phyloP scores from a whole-genome alignment of 2,329 filamentous ascomycete genomes.

The Diaporthe sp. region DNA sequence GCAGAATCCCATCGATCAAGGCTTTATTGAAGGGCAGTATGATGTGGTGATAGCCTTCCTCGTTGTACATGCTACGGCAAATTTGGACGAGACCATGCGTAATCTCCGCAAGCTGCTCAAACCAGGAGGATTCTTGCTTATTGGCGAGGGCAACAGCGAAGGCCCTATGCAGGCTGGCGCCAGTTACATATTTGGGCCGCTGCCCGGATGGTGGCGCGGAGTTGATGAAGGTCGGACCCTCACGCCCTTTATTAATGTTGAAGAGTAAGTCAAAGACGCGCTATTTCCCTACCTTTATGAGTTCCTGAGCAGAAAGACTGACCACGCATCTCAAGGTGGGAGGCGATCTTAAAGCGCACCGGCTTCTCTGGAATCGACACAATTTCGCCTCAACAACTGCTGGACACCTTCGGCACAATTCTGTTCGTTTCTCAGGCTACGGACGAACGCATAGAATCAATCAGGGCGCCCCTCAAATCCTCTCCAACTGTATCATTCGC shows the following conservation, averaged over 20 bases:
- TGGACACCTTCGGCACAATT: background rate
- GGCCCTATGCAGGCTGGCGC: background rate
- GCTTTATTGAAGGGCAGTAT: slow-evolving; percentile 45
- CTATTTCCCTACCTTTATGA: too few relatives aligned
- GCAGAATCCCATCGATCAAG: slow-evolving; percentile 45
- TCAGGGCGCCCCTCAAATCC: background rate
- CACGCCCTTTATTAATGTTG: slow-evolving; percentile 28
- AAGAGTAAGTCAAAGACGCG: background rate
- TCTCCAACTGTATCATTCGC: background rate
- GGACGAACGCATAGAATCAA: background rate
- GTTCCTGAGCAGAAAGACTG: background rate
- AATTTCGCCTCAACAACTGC: background rate
- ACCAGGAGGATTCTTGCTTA: slow-evolving; percentile 51
- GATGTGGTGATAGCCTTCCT: slow-evolving; percentile 51
- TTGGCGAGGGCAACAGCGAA: slow-evolving; percentile 36
- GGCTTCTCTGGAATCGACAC: slow-evolving; percentile 17
- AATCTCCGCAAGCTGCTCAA: slow-evolving; percentile 48
- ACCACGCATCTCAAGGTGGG: background rate
- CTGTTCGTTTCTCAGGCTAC: slow-evolving; percentile 22
- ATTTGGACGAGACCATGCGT: slow-evolving; percentile 42
- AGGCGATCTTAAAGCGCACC: background rate
- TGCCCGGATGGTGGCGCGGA: slow-evolving; percentile 37
- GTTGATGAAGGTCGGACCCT: slow-evolving; percentile 13
- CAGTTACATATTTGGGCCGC: slow-evolving; percentile 27
- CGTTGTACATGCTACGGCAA: slow-evolving; percentile 47